Conservation (phyloP, 2,329 filamentous ascomycete species). For the Mycocentrospora acerina region DNA sequence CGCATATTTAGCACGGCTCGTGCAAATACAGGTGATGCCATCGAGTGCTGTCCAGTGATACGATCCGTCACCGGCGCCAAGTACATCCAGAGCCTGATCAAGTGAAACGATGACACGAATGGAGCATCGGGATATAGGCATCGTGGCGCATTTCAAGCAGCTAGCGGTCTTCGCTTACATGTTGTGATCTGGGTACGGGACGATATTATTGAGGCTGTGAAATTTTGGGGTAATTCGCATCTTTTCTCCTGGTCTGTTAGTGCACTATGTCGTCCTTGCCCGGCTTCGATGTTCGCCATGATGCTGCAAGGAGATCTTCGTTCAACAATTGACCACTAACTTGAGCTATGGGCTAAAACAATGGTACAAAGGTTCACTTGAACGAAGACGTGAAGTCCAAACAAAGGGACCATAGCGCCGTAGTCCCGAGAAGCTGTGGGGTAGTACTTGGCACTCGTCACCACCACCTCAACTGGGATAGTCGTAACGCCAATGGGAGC, state of each 20-base stretch:
- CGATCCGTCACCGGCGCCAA: constrained; percentile 17
- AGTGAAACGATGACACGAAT: constrained; percentile 22
- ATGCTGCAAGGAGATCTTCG: background rate
- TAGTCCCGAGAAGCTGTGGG: constrained; percentile 31
- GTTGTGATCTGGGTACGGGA: constrained; percentile 10
- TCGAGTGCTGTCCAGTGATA: constrained; percentile 16
- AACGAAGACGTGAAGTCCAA: constrained; percentile 18
- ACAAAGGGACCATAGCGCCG: constrained; percentile 15
- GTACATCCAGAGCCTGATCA: constrained; percentile 9
- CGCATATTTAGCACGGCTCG: too few relatives aligned
- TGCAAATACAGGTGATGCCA: constrained; percentile 15
- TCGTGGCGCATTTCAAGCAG: constrained; percentile 15
- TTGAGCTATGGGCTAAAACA: too few relatives aligned
- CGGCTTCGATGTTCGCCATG: background rate
- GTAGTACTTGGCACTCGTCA: constrained; percentile 35
- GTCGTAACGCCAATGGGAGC: constrained; percentile 12
- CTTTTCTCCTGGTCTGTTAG: constrained; percentile 1
- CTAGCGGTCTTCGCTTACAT: constrained; percentile 14
- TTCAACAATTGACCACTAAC: background rate
- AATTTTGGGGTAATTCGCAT: background rate
- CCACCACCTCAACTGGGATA: constrained; percentile 22
- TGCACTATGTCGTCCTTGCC: background rate
- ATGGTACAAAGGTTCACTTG: constrained; percentile 4
- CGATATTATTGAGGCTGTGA: constrained; percentile 19
- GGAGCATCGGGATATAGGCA: constrained; percentile 13